phyloP scores from a whole-genome alignment of 2,329 filamentous ascomycete species.

The Ophiostoma himal-ulmi region DNA sequence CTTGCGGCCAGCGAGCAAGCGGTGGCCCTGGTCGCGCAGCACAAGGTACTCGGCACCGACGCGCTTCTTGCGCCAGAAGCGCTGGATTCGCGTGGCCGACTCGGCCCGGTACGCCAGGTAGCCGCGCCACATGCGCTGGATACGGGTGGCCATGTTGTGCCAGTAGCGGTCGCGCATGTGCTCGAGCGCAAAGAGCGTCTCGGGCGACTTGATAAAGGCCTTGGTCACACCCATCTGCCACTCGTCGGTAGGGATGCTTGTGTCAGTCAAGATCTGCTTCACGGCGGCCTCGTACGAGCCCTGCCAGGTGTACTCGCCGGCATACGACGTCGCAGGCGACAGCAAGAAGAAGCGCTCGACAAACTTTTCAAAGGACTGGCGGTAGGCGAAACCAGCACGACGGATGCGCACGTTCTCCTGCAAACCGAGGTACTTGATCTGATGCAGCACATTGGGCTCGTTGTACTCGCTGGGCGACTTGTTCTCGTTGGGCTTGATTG shows the following conservation, averaged over 20 bases:
- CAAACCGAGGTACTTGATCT: slow-evolving; percentile 98
- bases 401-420: slow-evolving; percentile 98
- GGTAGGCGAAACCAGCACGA: slow-evolving; percentile 91
- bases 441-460: slow-evolving; percentile 84
- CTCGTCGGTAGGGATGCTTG: slow-evolving; percentile 88
- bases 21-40: slow-evolving; percentile 80
- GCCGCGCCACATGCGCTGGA: slow-evolving; percentile 94
- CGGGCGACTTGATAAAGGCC: slow-evolving; percentile 96
- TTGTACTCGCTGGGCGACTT: slow-evolving; percentile 95
- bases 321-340: slow-evolving; percentile 90
- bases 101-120: slow-evolving; percentile 90
- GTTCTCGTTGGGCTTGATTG: slow-evolving; percentile 99
- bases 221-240: slow-evolving; percentile 97
- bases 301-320: slow-evolving; percentile 94
- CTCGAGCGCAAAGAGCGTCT: slow-evolving; percentile 92
- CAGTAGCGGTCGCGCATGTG: slow-evolving; percentile 97
- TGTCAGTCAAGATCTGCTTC: slow-evolving; percentile 90
- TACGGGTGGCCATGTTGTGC: slow-evolving; percentile 99
- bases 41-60: slow-evolving; percentile 85
- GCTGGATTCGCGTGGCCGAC: slow-evolving; percentile 87
- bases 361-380: slow-evolving; percentile 96
- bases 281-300: slow-evolving; percentile 83
- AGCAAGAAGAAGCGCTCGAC: slow-evolving; percentile 94
- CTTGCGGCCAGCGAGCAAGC: slow-evolving; percentile 74
- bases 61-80: slow-evolving; percentile 91